These are phyloP conservation scores for Penicillium sp. DNA, from an alignment of 2,329 filamentous ascomycete species.

Conservation along the genomic window DNA sequence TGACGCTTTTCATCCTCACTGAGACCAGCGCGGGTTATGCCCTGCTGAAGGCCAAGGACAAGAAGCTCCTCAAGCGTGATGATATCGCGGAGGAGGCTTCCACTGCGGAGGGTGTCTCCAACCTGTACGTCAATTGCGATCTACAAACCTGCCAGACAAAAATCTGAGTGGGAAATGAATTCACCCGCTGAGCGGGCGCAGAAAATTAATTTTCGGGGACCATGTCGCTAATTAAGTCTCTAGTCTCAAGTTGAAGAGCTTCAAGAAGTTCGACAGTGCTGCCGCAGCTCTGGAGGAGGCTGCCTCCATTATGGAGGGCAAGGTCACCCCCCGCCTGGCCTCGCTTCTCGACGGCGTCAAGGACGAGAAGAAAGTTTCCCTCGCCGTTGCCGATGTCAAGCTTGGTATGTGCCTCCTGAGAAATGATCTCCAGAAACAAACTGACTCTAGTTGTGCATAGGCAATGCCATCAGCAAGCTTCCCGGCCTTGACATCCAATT, in stretches of 20 bases:
- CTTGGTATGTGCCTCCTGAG: conserved; percentile 53
- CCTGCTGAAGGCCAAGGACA: conserved; percentile 97
- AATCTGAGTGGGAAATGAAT: conserved; percentile 5
- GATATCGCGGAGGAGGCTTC: conserved; percentile 70
- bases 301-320: conserved; percentile 82
- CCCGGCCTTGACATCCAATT: conserved; percentile 81
- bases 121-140: conserved; percentile 61
- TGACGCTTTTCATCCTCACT: conserved; percentile 88
- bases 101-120: conserved; percentile 78
- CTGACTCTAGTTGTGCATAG: conserved; percentile 33
- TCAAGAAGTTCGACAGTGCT: conserved; percentile 95
- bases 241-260: conserved; percentile 92
- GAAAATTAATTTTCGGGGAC: conserved; percentile 25
- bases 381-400: conserved; percentile 91
- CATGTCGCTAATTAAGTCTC: conserved; percentile 24
- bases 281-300: conserved; percentile 87
- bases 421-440: neutral
- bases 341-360: conserved; percentile 83
- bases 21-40: conserved; percentile 97
- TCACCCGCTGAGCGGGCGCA: conserved; percentile 14
- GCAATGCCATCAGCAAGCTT: conserved; percentile 86
- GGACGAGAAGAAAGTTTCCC: conserved; percentile 93
- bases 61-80: conserved; percentile 91
- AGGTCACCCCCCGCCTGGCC: conserved; percentile 83
- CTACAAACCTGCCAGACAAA: conserved; percentile 7